These are phyloP conservation scores for Pythium pyrilobum DNA, from an alignment of 352 stramenopile genomes.

Conservation along the genomic window DNA sequence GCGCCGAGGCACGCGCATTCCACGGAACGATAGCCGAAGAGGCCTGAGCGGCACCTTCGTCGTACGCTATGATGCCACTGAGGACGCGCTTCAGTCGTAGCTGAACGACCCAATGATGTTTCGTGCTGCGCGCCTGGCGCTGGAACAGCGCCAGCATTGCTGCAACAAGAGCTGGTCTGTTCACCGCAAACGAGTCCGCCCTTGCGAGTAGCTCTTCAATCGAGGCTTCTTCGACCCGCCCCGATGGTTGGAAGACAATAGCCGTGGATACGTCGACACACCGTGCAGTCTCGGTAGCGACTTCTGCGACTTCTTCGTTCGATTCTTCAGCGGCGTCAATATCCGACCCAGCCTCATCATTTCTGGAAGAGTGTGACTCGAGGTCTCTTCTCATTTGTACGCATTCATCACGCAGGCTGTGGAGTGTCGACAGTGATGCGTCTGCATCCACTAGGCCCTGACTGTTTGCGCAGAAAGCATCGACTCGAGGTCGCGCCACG, in stretches of 20 bases:
- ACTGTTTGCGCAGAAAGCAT: neutral
- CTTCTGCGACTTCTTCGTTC: neutral
- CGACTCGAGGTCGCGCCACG: neutral
- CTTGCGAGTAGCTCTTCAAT: neutral
- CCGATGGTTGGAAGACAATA: no score
- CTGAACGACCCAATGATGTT: neutral
- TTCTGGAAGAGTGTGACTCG: no score
- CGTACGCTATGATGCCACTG: constrained; percentile 20
- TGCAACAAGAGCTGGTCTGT: neutral
- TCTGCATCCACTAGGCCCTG: neutral
- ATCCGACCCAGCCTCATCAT: no score
- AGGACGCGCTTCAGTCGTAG: constrained; percentile 15
- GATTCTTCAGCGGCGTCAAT: no score
- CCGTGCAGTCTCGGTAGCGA: neutral
- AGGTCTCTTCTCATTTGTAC: no score
- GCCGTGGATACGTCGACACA: no score
- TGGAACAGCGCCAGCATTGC: constrained; percentile 1
- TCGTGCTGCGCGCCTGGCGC: neutral
- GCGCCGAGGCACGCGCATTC: constrained; percentile 21
- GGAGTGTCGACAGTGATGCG: neutral
- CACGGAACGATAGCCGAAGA: neutral
- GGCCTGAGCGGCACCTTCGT: no score
- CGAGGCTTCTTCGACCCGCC: constrained; percentile 5
- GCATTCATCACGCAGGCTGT: no score
- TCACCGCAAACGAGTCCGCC: neutral